Evolutionary conservation across 1,284 basidiomycete genomes (phyloP), one percentile per base, ranked within the genome.

Genomic region (Veloporphyrellus conicus): DNA sequence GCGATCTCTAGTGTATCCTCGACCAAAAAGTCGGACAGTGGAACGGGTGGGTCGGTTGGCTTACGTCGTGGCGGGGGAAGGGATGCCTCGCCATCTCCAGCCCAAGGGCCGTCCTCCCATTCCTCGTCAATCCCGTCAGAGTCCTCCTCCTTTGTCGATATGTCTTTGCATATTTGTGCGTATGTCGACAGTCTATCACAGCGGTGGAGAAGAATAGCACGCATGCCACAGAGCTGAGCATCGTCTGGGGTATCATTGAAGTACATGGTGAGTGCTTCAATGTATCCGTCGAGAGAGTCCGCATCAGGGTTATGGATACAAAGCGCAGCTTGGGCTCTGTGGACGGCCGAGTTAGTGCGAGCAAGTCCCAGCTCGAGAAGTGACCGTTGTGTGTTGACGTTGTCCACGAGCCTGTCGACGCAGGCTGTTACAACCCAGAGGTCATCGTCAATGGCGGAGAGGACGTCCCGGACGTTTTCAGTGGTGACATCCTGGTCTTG

Each of bases 71-170:
- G 47, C 20, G 60, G 39, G 31, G 62, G 54, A 47, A 56, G 54
- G 23, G 60, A 60, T 54, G 59, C 67, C 31, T 58, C 63, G 31
- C 66, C 62, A 9, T 68, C 71, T 34, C 84, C 80, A 18, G 72
- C 82, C 88, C 88, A 93, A 10, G 90, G 88, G 65, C 93, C 89
- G 58, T 91, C 89, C 57, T 84, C 81, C 82, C 82, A 86, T 56
- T 82, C 83, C 31, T 68, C 73, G 45, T 81, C 79, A 29, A 70
- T 64, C 9, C 71, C 68, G 15, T 62, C 63, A 41, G 56, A 16
- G n/a, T 56, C 55, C 11, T 55, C 56, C 22, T 57, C 49, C 18
- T 60, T 59, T 23, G 57, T 54, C 9, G 73, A 63, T 8, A 69
- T 54, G 15, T 64, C 68, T 52, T 74, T 71, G 57, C 69, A 76